Percentiles rank a stretch among this genome's conserved stretches.
Conservation (phyloP, 441 rosid genomes). For the Theobroma grandiflorum region DNA sequence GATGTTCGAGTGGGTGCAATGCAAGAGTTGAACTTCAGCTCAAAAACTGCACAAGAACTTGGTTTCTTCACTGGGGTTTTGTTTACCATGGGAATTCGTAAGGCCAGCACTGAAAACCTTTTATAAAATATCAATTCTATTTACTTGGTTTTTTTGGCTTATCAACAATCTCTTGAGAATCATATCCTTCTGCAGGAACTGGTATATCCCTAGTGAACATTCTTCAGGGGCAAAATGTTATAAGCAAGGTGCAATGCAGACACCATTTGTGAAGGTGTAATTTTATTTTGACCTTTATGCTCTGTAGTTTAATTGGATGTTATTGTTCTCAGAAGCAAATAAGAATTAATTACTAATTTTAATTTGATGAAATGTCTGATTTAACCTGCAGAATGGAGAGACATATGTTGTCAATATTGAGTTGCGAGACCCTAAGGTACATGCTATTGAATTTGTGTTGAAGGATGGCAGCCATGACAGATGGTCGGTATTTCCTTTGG, state of each 20-base stretch:
- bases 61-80: slow-evolving; percentile 81
- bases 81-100: slow-evolving; percentile 60
- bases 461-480: slow-evolving; percentile 67
- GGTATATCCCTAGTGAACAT: slow-evolving; percentile 61
- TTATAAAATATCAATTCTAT: neutral
- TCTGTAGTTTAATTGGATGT: slow-evolving; percentile 17
- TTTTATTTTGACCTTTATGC: slow-evolving; percentile 20
- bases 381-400: slow-evolving; percentile 53
- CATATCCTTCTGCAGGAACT: slow-evolving; percentile 46
- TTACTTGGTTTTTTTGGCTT: slow-evolving; percentile 2
- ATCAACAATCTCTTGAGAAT: slow-evolving; percentile 16
- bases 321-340: neutral
- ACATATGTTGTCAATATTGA: slow-evolving; percentile 55
- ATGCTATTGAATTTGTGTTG: slow-evolving; percentile 66
- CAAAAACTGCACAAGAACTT: slow-evolving; percentile 57
- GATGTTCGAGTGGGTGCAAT: slow-evolving; percentile 51
- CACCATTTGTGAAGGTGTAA: slow-evolving; percentile 58
- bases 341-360: slow-evolving; percentile 8
- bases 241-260: slow-evolving; percentile 66
- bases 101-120: slow-evolving; percentile 31
- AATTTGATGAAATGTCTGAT: slow-evolving; percentile 6
- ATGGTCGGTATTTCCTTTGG: slow-evolving; percentile 48
- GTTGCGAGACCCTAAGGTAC: slow-evolving; percentile 60
- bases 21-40: slow-evolving; percentile 72
- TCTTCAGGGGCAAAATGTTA: slow-evolving; percentile 40